phyloP scores from a whole-genome alignment of 2,329 filamentous ascomycete genomes.

The Aureobasidium leucospermi region DNA sequence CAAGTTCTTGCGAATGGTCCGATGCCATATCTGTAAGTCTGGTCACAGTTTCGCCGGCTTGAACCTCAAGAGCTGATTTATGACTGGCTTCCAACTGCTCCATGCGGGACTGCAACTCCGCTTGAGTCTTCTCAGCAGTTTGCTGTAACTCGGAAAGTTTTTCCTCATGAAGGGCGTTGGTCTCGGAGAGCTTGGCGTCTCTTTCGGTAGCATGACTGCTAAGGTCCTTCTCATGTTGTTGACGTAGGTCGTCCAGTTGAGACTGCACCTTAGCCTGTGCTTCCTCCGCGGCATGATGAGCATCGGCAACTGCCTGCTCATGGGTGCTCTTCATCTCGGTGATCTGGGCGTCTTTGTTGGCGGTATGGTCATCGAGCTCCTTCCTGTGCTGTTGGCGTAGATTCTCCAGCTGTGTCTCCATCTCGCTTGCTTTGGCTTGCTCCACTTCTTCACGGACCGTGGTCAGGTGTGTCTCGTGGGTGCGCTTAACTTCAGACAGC shows the following conservation, averaged over 20 bases:
- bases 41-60: background rate
- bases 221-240: constrained; percentile 5
- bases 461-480: background rate
- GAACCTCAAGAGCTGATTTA: background rate
- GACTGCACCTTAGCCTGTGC: background rate
- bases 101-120: background rate
- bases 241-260: background rate
- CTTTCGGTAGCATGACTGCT: background rate
- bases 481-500: background rate
- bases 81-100: background rate
- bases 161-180: background rate
- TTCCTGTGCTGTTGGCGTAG: background rate
- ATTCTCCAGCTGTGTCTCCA: background rate
- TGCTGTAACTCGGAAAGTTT: background rate
- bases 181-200: background rate
- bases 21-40: constrained; percentile 1
- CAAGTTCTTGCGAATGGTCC: constrained; percentile 2
- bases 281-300: background rate
- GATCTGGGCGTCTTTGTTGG: background rate
- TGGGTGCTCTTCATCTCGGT: background rate
- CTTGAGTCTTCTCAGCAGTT: background rate
- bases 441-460: background rate
- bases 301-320: background rate
- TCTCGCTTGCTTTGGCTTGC: background rate
- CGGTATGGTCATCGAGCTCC: background rate